These are phyloP conservation scores for Gentiana straminea DNA, from an alignment of 257 asterid species.

Conservation along the genomic window DNA sequence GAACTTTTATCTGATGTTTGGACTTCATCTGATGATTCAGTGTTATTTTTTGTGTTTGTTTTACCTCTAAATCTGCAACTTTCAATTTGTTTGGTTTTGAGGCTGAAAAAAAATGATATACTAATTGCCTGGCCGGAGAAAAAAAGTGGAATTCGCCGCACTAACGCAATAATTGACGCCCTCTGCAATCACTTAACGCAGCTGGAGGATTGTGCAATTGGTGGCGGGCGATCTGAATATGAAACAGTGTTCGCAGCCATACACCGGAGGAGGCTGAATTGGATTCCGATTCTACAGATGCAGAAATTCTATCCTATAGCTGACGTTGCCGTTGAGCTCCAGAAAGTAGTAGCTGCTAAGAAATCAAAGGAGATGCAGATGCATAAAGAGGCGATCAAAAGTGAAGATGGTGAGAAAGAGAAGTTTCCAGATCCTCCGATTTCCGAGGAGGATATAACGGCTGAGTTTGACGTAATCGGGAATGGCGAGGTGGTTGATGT, in stretches of 20 bases:
- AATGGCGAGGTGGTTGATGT: constrained; percentile 50
- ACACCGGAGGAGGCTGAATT: constrained; percentile 72
- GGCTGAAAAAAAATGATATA: no score
- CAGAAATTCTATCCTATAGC: constrained; percentile 80
- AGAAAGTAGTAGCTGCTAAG: no score
- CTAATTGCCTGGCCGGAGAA: no score
- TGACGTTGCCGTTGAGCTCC: constrained; percentile 65
- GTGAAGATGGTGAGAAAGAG: constrained; percentile 14
- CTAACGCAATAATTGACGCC: constrained; percentile 89
- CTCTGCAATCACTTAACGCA: constrained; percentile 70
- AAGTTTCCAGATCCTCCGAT: constrained; percentile 19
- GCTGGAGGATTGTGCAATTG: constrained; percentile 37
- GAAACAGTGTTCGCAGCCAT: constrained; percentile 72
- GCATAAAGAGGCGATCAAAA: no score
- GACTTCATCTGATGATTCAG: no score
- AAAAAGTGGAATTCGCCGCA: constrained; percentile 97
- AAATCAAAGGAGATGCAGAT: no score
- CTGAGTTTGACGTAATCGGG: constrained; percentile 27
- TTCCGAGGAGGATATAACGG: constrained; percentile 16
- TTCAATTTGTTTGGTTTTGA: no score
- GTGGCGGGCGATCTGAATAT: constrained; percentile 32
- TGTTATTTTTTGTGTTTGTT: no score
- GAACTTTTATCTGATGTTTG: no score
- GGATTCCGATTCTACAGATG: constrained; percentile 98
- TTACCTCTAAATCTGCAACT: no score